Evolutionary conservation across 257 asterid genomes (phyloP), one percentile per base, ranked within the genome.

Genomic region (Cinchona pubescens): DNA sequence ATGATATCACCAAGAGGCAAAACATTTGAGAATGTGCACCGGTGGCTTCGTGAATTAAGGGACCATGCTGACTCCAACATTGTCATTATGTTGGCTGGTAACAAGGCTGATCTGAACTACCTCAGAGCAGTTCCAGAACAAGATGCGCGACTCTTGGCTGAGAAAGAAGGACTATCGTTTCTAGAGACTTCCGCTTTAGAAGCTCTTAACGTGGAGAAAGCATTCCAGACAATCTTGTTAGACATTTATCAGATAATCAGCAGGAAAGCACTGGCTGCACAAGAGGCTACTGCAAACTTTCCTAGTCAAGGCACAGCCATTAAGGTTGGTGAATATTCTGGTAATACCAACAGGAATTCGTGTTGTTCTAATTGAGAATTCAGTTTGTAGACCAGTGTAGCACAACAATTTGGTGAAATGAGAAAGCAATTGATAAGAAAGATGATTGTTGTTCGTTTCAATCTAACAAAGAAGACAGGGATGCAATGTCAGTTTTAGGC

Each of bases 31-130:
- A 86, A 83, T 19, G 90, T 86, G 11, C 72, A 73, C 46, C 70
- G 90, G 2, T 86, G 90, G 87, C 86, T 86, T 30, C 81, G 83
- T 30, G 90, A 86, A 58, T 79, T 83, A 0, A 62, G 90, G 59
- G 86, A 83, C 77, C 90, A 86, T 51, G 86, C 87, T 0, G 90
- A 86, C 37, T 86, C 90, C 72, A 86, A 86, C 75, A 83, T 86
- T 55, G 90, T 86, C 23, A 86, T 86, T 59, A 83, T 86, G 90
- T 49, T 83, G 71, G 87, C 83, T 18, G 86, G 90, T 0, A 86
- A 86, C 58, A 86, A 86, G 77, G 56, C 85, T 1, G 90, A 86
- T 63, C 71, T 86, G 62, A 86, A 79, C 67, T 76, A 86, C 63
- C 86, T 86, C 23, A 67, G 90, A 70, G 73, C 83, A 1, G 79